A percentile compares a stretch with the other conserved stretches of the same genome.
These are phyloP conservation scores for Phytopythium kandeliae DNA, from an alignment of 352 stramenopile species.

Conservation along the genomic window DNA sequence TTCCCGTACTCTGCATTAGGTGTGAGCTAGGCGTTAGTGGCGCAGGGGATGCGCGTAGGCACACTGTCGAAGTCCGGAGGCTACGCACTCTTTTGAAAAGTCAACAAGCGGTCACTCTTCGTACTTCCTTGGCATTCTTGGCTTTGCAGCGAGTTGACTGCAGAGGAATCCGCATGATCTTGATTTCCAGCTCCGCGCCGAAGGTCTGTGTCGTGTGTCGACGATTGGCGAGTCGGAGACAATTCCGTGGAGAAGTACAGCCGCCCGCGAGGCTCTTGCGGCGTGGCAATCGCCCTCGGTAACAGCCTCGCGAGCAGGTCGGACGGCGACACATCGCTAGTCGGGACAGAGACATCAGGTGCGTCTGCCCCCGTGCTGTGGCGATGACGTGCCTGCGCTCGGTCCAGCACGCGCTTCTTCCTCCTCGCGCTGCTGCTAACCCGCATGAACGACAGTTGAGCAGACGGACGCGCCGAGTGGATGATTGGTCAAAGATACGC, in stretches of 20 bases:
- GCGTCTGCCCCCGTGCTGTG: not conserved
- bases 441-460: not conserved
- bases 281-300: not conserved
- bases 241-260: not conserved
- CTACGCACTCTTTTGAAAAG: not conserved
- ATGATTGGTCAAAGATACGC: not conserved
- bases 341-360: not conserved
- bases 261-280: not conserved
- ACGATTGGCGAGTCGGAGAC: not conserved
- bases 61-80: too few species aligned
- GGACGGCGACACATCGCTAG: not conserved
- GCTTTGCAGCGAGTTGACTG: not conserved
- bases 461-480: not conserved
- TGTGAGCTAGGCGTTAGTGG: not conserved
- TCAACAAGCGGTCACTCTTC: not conserved
- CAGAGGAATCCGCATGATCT: not conserved
- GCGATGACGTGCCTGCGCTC: not conserved
- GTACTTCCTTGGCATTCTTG: not conserved
- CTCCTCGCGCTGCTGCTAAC: not conserved
- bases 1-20: conserved; percentile 30
- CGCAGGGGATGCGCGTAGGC: too few species aligned
- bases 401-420: not conserved
- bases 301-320: not conserved
- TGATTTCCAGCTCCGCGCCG: not conserved
- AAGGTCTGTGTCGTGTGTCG: not conserved